Evolutionary conservation across 1,284 basidiomycete genomes (phyloP).

Genomic region (Puccinia polysora): DNA sequence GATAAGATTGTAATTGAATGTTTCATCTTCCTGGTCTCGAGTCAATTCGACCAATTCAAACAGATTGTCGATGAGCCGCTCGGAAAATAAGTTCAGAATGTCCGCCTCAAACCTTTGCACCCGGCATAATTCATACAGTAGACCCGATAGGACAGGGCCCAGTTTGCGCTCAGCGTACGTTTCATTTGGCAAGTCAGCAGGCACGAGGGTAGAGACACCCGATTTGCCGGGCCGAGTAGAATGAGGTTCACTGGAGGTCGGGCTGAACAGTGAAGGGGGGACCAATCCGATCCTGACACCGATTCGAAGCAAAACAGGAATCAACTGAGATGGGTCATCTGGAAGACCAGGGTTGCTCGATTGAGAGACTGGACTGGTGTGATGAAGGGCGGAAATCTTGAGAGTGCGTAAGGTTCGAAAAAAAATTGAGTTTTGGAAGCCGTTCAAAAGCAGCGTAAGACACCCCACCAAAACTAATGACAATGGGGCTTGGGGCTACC

Average conservation of each 20-base stretch:
- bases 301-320: constrained; percentile 24
- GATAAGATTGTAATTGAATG: constrained; percentile 87
- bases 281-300: constrained; percentile 15
- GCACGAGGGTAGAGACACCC: not conserved
- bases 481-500: constrained; percentile 12
- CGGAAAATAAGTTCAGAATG: constrained; percentile 67
- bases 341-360: not conserved
- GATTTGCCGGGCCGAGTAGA: not conserved
- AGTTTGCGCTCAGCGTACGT: constrained; percentile 29
- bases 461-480: constrained; percentile 15
- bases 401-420: constrained; percentile 35
- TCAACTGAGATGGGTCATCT: constrained; percentile 7
- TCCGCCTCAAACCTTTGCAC: constrained; percentile 72
- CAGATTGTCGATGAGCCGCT: constrained; percentile 78
- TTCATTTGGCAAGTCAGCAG: constrained; percentile 19
- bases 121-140: constrained; percentile 85
- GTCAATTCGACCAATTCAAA: constrained; percentile 94
- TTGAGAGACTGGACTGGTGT: constrained; percentile 10
- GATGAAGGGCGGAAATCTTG: constrained; percentile 10
- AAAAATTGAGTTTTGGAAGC: constrained; percentile 24
- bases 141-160: constrained; percentile 22
- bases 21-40: constrained; percentile 77
- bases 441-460: constrained; percentile 17
- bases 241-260: not conserved
- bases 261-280: constrained; percentile 6